phyloP scores from a whole-genome alignment of 2,329 filamentous ascomycete genomes.

The Exophiala lecanii-corni region DNA sequence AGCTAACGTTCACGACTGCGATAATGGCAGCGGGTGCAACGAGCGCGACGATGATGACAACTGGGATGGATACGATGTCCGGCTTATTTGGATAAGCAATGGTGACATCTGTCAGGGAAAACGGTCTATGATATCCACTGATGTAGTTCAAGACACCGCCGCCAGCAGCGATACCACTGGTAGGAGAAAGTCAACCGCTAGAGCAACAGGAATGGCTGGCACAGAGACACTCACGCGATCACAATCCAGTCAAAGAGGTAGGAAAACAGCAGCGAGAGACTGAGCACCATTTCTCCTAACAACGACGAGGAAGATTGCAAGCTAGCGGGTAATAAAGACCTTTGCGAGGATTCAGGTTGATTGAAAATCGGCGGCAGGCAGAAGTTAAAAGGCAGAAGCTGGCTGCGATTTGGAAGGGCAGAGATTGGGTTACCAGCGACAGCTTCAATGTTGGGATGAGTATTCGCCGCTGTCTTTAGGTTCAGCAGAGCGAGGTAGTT shows the following conservation, averaged over 20 bases:
- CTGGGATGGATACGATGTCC: slow-evolving; percentile 65
- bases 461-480: too few relatives aligned
- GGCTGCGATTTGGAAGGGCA: too few relatives aligned
- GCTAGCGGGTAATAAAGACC: not conserved
- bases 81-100: slow-evolving; percentile 74
- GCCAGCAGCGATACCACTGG: slow-evolving; percentile 5
- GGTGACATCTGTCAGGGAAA: slow-evolving; percentile 65
- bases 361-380: not conserved
- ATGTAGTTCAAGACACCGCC: slow-evolving; percentile 10
- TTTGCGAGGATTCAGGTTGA: not conserved
- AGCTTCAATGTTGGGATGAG: too few relatives aligned
- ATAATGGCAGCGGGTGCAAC: slow-evolving; percentile 64
- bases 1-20: slow-evolving; percentile 60
- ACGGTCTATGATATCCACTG: slow-evolving; percentile 42
- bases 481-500: too few relatives aligned
- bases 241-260: slow-evolving; percentile 12
- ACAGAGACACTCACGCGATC: slow-evolving; percentile 6
- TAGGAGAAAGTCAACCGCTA: not conserved
- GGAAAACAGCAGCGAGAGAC: not conserved
- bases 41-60: slow-evolving; percentile 61
- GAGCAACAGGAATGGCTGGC: not conserved
- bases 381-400: too few relatives aligned
- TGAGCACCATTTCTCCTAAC: not conserved
- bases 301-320: not conserved
- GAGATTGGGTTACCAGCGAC: too few relatives aligned